Evolutionary conservation across 2,329 filamentous ascomycete genomes (phyloP), one percentile per base, ranked within the genome.

Genomic region (Curvularia eragrostidis): DNA sequence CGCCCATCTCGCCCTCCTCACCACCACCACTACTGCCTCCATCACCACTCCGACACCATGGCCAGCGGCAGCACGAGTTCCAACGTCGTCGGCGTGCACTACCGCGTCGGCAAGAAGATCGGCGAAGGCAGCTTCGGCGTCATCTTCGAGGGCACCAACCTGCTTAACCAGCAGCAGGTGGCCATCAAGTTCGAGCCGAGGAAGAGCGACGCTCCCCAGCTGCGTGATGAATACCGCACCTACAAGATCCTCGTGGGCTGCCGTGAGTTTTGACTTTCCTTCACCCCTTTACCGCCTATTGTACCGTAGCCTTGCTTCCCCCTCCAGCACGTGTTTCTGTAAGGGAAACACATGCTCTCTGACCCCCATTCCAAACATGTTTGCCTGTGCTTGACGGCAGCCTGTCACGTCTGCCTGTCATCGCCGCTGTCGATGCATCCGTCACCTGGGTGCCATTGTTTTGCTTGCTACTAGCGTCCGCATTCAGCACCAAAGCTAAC

Each of bases 101-200:
- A 99, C 81, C 87, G 95, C 67, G 95, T 99, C 67, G 95, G 95
- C 72, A 98, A 98, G 87, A 99, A 99, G 84, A 98, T 99, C 71
- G 95, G 95, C 78, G 95, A 98, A 86, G 94, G 94, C 66, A 97
- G 93, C 38, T 98, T 98, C 75, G 94, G 94, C 83, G 95, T 98
- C 71, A 97, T 98, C 76, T 98, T 98, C 75, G 95, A 98, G 81
- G 95, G 95, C 69, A 98, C 93, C 75, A 99, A 99, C 79, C 85
- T 99, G 71, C 85, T 99, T 79, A 99, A 99, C 84, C 97, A 96
- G 81, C 95, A 98, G 80, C 93, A 97, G 82, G 94, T 99, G 63
- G 95, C 95, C 74, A 99, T 99, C 84, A 99, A 99, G 84, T 99
- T 99, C 81, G 95, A 99, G 89, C 95, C 95, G 59, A 87, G 95